phyloP scores from a whole-genome alignment of 768 basidiomycete species.

The Lepiota subincarnata region DNA sequence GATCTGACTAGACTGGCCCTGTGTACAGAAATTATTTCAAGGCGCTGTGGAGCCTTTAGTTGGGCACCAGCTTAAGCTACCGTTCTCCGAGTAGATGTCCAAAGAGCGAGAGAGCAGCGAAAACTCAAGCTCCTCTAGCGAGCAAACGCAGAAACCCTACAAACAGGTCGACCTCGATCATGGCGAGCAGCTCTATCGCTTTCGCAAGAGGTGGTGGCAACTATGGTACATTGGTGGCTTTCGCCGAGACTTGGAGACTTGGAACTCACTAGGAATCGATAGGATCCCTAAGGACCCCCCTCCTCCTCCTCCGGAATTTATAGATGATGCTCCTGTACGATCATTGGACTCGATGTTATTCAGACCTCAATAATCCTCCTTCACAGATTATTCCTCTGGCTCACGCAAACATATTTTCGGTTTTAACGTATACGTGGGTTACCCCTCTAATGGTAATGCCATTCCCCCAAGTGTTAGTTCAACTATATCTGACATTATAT shows the following conservation, averaged over 20 bases:
- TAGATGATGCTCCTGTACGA: slow-evolving; percentile 52
- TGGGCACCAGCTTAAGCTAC: not conserved
- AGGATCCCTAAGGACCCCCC: slow-evolving; percentile 62
- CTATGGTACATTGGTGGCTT: slow-evolving; percentile 38
- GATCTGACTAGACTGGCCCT: slow-evolving; percentile 2
- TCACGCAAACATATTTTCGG: slow-evolving; percentile 51
- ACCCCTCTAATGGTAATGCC: slow-evolving; percentile 47
- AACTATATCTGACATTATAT: not conserved
- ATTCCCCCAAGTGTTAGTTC: not conserved
- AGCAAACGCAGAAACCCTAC: not conserved
- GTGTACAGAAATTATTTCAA: not conserved
- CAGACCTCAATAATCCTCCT: not conserved
- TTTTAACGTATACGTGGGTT: slow-evolving; percentile 66
- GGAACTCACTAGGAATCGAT: not conserved
- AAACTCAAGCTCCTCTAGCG: not conserved
- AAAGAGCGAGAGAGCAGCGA: not conserved
- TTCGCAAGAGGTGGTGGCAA: slow-evolving; percentile 50
- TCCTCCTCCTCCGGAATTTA: slow-evolving; percentile 46
- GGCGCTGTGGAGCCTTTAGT: not conserved
- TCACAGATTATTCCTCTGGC: slow-evolving; percentile 52
- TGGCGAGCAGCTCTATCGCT: slow-evolving; percentile 35
- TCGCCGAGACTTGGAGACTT: not conserved
- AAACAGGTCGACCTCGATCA: slow-evolving; percentile 31
- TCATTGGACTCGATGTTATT: not conserved
- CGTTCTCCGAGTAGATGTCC: not conserved